Evolutionary conservation across 768 basidiomycete genomes (phyloP).

Genomic region (Rhizopogon sp.): DNA sequence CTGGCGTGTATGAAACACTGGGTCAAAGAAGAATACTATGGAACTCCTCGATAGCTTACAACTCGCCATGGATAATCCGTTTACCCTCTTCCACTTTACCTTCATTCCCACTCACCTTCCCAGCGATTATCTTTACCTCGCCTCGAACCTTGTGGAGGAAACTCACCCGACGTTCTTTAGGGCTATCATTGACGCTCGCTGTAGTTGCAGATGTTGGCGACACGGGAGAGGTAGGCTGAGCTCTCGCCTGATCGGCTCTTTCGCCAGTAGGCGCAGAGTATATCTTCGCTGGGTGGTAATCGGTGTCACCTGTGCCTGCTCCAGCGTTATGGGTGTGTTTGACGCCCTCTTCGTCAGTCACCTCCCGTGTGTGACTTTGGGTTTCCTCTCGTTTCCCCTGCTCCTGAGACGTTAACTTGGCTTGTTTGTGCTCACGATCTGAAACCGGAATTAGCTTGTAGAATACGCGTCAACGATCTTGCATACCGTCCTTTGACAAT

Average conservation of each 20-base stretch:
- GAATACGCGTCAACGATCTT: background rate
- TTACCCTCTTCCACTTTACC: conserved; percentile 24
- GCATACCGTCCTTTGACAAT: conserved; percentile 9
- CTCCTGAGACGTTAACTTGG: background rate
- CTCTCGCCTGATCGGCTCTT: conserved; percentile 11
- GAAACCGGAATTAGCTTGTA: background rate
- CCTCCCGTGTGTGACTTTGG: background rate
- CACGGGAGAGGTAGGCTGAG: background rate
- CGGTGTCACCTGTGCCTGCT: conserved; percentile 3
- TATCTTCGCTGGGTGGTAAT: conserved; percentile 24
- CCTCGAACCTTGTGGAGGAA: conserved; percentile 27
- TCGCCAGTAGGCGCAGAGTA: conserved; percentile 21
- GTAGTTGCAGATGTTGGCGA: background rate
- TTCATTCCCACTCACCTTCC: conserved; percentile 24
- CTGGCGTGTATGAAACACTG: background rate
- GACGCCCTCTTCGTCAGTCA: background rate
- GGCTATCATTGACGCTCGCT: background rate
- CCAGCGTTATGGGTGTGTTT: background rate
- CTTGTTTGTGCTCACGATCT: background rate
- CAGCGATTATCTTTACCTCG: conserved; percentile 28
- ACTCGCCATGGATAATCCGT: conserved; percentile 19
- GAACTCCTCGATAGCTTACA: conserved; percentile 6
- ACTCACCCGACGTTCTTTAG: conserved; percentile 13
- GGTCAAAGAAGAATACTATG: background rate
- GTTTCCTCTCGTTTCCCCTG: background rate